These are phyloP conservation scores for Cadophora sp. DNA, from an alignment of 2,329 filamentous ascomycete species.

Conservation along the genomic window DNA sequence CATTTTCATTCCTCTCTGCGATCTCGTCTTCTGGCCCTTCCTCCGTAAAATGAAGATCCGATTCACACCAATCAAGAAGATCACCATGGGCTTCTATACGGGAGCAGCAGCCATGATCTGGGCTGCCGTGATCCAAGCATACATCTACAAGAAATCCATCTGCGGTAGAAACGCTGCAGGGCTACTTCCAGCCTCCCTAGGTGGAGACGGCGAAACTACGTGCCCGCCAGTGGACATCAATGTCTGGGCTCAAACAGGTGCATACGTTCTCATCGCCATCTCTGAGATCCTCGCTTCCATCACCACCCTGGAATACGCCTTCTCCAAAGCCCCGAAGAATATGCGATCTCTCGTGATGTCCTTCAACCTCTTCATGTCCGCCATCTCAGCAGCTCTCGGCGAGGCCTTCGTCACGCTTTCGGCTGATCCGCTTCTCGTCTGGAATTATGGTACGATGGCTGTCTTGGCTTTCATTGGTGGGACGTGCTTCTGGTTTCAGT, in stretches of 20 bases:
- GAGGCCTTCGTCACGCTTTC: slow-evolving; percentile 69
- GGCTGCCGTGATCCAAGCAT: slow-evolving; percentile 62
- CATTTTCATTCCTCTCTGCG: slow-evolving; percentile 76
- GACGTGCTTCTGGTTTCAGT: slow-evolving; percentile 71
- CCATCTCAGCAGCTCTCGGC: slow-evolving; percentile 72
- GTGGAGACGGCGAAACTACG: slow-evolving; percentile 52
- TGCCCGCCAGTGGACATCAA: slow-evolving; percentile 64
- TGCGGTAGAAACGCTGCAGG: slow-evolving; percentile 63
- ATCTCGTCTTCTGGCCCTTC: slow-evolving; percentile 71
- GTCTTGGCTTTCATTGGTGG: slow-evolving; percentile 68
- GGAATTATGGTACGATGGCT: slow-evolving; percentile 73
- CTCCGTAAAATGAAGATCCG: slow-evolving; percentile 67
- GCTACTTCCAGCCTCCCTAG: slow-evolving; percentile 42
- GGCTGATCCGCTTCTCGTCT: slow-evolving; percentile 69
- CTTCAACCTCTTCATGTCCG: slow-evolving; percentile 74
- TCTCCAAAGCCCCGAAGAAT: slow-evolving; percentile 78
- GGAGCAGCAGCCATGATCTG: slow-evolving; percentile 67
- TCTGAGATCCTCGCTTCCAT: slow-evolving; percentile 64
- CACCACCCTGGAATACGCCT: slow-evolving; percentile 76
- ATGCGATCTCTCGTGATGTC: slow-evolving; percentile 80
- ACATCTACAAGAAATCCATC: slow-evolving; percentile 67
- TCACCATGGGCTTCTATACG: slow-evolving; percentile 72
- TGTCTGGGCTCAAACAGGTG: slow-evolving; percentile 63
- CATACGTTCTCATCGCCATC: slow-evolving; percentile 57
- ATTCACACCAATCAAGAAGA: slow-evolving; percentile 80